Evolutionary conservation across 331 rosid species (phyloP).

Genomic region (Stylosanthes scabra): DNA sequence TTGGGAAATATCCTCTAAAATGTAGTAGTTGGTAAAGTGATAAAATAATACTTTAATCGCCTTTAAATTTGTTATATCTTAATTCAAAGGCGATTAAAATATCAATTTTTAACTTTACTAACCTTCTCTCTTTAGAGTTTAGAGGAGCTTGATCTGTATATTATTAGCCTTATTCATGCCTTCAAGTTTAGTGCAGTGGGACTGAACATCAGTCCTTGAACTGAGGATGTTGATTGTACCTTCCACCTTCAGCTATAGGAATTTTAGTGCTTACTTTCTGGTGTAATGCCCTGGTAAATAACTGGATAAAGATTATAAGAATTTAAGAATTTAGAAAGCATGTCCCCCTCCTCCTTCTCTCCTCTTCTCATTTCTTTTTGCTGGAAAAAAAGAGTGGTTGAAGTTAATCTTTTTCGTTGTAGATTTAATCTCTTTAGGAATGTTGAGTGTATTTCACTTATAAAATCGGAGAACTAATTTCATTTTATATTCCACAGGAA

Average conservation of each 20-base stretch:
- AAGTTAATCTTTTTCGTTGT: background rate
- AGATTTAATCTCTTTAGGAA: background rate
- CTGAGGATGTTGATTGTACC: background rate
- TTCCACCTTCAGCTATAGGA: background rate
- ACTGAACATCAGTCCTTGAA: background rate
- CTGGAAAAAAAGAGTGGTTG: background rate
- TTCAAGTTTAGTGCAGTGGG: conserved; percentile 4
- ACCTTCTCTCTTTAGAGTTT: too few relatives aligned
- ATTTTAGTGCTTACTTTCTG: background rate
- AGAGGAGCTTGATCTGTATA: background rate
- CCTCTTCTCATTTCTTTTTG: background rate
- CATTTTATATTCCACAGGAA: conserved; percentile 53
- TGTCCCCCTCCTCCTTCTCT: background rate
- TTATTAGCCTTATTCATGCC: background rate
- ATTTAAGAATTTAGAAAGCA: background rate
- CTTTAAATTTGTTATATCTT: too few relatives aligned
- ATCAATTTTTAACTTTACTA: too few relatives aligned
- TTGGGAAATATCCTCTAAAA: background rate
- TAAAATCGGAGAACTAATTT: conserved; percentile 26
- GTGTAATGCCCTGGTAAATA: background rate
- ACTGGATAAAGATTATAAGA: background rate
- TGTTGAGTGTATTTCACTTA: conserved; percentile 12
- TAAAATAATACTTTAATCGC: too few relatives aligned
- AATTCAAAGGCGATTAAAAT: too few relatives aligned
- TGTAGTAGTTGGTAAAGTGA: too few relatives aligned